Evolutionary conservation across 1,139 yeast species (phyloP).

Genomic region (Geotrichum reessii): DNA sequence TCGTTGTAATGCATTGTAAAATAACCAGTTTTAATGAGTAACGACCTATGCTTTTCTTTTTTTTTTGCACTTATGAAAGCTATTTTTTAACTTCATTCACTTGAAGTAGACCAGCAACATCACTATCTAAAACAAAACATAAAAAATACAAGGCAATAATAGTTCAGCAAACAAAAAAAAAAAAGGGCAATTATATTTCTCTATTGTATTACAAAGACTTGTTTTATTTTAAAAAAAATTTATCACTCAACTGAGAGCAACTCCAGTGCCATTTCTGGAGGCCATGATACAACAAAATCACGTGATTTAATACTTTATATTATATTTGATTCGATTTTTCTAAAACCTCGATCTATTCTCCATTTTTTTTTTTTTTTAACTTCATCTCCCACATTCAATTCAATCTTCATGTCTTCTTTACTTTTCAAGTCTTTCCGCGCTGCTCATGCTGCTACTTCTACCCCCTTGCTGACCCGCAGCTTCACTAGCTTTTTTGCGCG

Average conservation of each 20-base stretch:
- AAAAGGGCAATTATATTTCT: too few relatives aligned
- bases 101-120: too few relatives aligned
- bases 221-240: too few relatives aligned
- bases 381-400: neutral
- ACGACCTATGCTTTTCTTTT: too few relatives aligned
- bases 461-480: neutral
- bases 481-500: constrained; percentile 18
- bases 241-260: too few relatives aligned
- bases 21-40: neutral
- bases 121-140: too few relatives aligned
- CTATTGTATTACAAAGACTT: too few relatives aligned
- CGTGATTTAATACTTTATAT: too few relatives aligned
- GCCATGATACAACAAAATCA: neutral
- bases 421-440: neutral
- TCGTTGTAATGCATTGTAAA: neutral
- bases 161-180: too few relatives aligned
- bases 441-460: neutral
- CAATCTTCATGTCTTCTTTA: neutral
- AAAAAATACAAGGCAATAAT: too few relatives aligned
- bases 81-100: neutral
- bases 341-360: neutral
- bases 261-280: too few relatives aligned
- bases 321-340: too few relatives aligned
- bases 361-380: neutral
- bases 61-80: neutral